Base-by-base conservation (phyloP, 2,329 filamentous ascomycete genomes). In the Lecanosticta acicola region DNA sequence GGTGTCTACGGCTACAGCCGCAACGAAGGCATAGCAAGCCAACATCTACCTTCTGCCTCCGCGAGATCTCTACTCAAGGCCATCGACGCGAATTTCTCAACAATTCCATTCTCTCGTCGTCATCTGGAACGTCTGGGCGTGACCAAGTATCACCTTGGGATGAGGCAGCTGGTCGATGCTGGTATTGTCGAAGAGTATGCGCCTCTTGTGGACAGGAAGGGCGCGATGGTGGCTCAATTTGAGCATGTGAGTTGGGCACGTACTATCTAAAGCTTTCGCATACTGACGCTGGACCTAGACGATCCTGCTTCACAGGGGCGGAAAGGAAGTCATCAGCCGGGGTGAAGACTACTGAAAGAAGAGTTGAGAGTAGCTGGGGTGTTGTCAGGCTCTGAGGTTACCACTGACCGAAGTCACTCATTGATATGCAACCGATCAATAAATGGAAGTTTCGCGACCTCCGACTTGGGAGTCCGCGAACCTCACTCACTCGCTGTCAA, bases 51-150 rank as follows among this genome's bases (percentile, higher is more conserved):
- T 41, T 72, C 94, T 40, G 80, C 83, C 35, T 94, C 87, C 37
- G 90, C 90, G 48, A 93, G 90, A 73, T 84, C 82, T 46, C 74
- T 97, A 46, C 75, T 95, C 57, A 93, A 79, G 60, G 84, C 88
- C 24, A 96, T 97, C 68, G 93, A 87, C 71, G 94, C 94, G 77
- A 95, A 95, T 70, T 97, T 96, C 66, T 87, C 88, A 55, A 95
- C 89, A 1, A 70, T 97, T 57, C 89, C 89, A 1, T 97, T 89
- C 69, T 95, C 88, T 68, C 78, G 90, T 53, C 81, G 90, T 57
- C 96, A 95, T 66, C 75, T 97, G 49, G 90, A 96, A 69, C 84
- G 90, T 44, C 70, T 96, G n/a, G 90, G 91, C 19, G 87, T 94
- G 66, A 88, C 96, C 51, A 95, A 95, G 69, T 96, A 97, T 65